These are phyloP conservation scores for Pyrenophora graminea DNA, from an alignment of 2,329 filamentous ascomycete genomes.

Conservation along the genomic window DNA sequence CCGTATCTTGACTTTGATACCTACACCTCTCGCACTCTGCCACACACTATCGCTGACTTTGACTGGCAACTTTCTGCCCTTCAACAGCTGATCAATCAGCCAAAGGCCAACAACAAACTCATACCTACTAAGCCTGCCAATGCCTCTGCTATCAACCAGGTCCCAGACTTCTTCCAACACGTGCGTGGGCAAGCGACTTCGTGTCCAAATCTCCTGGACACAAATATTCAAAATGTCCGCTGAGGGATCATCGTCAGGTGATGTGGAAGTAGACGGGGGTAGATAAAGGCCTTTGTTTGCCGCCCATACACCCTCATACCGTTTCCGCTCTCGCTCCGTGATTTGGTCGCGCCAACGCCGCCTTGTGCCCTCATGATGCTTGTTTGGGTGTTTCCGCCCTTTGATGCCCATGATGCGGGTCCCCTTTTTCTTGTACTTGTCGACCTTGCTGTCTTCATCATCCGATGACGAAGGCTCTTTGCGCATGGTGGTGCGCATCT, in stretches of 20 bases:
- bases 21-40: constrained; percentile 63
- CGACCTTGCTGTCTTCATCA: constrained; percentile 57
- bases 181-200: constrained; percentile 68
- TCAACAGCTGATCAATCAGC: constrained; percentile 79
- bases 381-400: constrained; percentile 63
- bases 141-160: constrained; percentile 64
- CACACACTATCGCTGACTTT: constrained; percentile 76
- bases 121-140: constrained; percentile 64
- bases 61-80: constrained; percentile 75
- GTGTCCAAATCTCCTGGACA: constrained; percentile 73
- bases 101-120: constrained; percentile 85
- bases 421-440: constrained; percentile 58
- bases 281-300: constrained; percentile 69
- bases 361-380: constrained; percentile 75
- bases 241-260: constrained; percentile 32
- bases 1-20: constrained; percentile 44
- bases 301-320: constrained; percentile 85
- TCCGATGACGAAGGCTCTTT: constrained; percentile 51
- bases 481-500: constrained; percentile 69
- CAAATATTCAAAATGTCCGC: constrained; percentile 69
- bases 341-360: constrained; percentile 78
- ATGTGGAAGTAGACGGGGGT: constrained; percentile 15
- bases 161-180: constrained; percentile 78
- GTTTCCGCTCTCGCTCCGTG: constrained; percentile 71
- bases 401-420: constrained; percentile 58